A percentile compares a stretch with the other conserved stretches of the same genome.
Evolutionary conservation across 192 early-diverging fungal species (phyloP).

Genomic region (Backusella circina): DNA sequence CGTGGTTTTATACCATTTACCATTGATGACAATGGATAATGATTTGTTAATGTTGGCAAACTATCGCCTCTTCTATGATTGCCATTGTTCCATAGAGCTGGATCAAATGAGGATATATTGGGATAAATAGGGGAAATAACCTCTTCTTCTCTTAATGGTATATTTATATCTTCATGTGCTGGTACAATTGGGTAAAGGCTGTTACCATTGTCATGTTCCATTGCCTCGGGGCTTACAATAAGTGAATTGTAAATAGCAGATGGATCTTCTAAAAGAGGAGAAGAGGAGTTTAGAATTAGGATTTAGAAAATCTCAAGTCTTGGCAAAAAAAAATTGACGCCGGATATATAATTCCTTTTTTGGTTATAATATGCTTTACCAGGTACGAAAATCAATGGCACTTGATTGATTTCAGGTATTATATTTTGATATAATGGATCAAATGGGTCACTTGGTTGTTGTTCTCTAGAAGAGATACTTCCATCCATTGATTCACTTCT

Average conservation of each 20-base stretch:
- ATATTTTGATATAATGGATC: constrained; percentile 14
- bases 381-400: not conserved
- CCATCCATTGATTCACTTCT: constrained; percentile 10
- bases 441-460: constrained; percentile 14
- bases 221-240: not conserved
- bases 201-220: not conserved
- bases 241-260: not conserved
- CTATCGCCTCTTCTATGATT: not conserved
- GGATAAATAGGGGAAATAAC: not conserved
- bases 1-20: not conserved
- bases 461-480: not conserved
- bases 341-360: not conserved
- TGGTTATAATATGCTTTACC: not conserved
- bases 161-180: not conserved
- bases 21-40: not conserved
- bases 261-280: not conserved
- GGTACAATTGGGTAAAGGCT: not conserved
- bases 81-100: not conserved
- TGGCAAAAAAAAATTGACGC: not conserved
- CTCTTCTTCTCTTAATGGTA: not conserved
- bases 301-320: not conserved
- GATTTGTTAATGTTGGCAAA: not conserved
- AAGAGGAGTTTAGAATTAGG: not conserved
- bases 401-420: not conserved
- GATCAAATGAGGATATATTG: not conserved